Evolutionary conservation across 345 rosid species (phyloP).

Genomic region (Angophora floribunda): DNA sequence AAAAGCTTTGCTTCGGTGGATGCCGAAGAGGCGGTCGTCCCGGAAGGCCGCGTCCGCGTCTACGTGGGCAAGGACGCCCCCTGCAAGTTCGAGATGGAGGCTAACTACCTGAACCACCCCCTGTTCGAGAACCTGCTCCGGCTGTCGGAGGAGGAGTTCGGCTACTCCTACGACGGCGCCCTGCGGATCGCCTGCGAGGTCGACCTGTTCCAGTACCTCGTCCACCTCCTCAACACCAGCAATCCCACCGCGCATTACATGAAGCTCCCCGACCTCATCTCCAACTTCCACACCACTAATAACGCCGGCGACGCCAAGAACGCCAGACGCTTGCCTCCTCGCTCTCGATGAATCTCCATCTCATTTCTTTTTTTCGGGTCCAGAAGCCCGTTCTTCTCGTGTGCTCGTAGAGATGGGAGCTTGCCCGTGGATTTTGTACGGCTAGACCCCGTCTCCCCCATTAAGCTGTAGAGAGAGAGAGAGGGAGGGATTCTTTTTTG

Average conservation of each 20-base stretch:
- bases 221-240: constrained; percentile 28
- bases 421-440: neutral
- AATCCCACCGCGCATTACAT: constrained; percentile 25
- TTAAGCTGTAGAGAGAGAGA: neutral
- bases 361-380: neutral
- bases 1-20: constrained; percentile 7
- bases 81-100: constrained; percentile 36
- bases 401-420: neutral
- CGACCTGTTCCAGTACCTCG: constrained; percentile 27
- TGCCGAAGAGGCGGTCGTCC: neutral
- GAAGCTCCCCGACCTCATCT: constrained; percentile 21
- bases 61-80: constrained; percentile 20
- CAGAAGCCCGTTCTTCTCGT: neutral
- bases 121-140: constrained; percentile 33
- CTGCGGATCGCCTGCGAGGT: constrained; percentile 40
- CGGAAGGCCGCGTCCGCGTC: constrained; percentile 32
- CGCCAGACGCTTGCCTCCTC: neutral
- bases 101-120: constrained; percentile 42
- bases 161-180: constrained; percentile 41
- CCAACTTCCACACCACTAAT: neutral
- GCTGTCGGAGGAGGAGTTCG: constrained; percentile 34
- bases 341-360: neutral
- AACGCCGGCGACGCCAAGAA: neutral
- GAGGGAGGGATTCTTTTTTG: neutral
- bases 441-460: neutral